Evolutionary conservation across 768 basidiomycete genomes (phyloP).

Genomic region (Suillus subalutaceus): DNA sequence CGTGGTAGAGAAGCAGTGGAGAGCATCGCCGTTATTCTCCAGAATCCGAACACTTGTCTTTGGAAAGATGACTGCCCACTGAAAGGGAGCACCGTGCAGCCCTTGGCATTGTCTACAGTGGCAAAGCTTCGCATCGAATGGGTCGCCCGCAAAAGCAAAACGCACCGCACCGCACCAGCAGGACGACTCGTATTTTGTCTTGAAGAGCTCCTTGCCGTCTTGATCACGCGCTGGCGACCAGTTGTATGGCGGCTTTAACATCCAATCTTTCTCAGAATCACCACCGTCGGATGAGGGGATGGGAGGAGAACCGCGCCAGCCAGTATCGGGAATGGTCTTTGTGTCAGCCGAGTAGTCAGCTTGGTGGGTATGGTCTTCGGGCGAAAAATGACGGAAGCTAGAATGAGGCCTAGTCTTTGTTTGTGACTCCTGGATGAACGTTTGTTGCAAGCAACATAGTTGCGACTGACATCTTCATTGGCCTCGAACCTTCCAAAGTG

Average conservation of each 20-base stretch:
- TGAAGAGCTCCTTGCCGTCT: slow-evolving; percentile 11
- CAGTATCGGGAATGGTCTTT: slow-evolving; percentile 10
- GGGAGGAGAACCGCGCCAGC: slow-evolving; percentile 6
- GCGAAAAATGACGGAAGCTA: neutral
- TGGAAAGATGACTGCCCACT: slow-evolving; percentile 39
- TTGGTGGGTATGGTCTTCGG: slow-evolving; percentile 5
- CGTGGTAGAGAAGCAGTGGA: slow-evolving; percentile 36
- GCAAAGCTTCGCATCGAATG: slow-evolving; percentile 36
- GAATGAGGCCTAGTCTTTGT: neutral
- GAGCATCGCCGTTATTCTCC: slow-evolving; percentile 27
- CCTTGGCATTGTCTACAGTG: slow-evolving; percentile 36
- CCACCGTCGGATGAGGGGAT: slow-evolving; percentile 21
- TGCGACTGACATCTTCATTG: neutral
- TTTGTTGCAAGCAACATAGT: neutral
- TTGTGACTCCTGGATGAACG: slow-evolving; percentile 2
- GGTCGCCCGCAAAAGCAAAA: slow-evolving; percentile 36
- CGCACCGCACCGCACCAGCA: slow-evolving; percentile 36
- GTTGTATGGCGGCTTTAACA: slow-evolving; percentile 34
- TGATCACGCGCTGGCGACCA: slow-evolving; percentile 27
- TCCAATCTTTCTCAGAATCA: slow-evolving; percentile 26
- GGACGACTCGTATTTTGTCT: slow-evolving; percentile 17
- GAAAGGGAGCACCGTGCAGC: slow-evolving; percentile 36
- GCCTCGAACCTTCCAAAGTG: neutral
- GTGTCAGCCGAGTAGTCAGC: neutral
- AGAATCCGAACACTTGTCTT: slow-evolving; percentile 37